Conservation (phyloP, 179 eudicot species). For the Camellia oleifera region DNA sequence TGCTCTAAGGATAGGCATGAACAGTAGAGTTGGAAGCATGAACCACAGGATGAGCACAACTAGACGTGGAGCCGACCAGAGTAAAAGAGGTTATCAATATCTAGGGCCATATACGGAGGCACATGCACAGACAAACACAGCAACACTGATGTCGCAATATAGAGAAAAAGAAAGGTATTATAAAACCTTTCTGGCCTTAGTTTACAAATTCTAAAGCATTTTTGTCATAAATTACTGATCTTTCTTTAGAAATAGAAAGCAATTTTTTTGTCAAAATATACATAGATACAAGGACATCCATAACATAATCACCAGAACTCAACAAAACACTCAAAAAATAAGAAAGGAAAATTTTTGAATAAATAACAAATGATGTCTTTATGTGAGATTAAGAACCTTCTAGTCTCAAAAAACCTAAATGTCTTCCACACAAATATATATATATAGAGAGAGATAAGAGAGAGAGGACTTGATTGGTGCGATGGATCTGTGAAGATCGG, state of each 20-base stretch:
- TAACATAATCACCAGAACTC: background rate
- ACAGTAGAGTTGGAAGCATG: no score
- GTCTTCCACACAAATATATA: background rate
- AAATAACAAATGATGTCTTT: background rate
- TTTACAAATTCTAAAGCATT: no score
- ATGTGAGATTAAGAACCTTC: background rate
- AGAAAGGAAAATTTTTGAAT: no score
- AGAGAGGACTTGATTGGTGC: conserved; percentile 67
- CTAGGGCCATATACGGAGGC: background rate
- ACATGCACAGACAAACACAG: background rate
- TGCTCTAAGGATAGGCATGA: no score
- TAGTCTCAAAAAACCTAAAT: no score
- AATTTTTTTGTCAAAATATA: background rate
- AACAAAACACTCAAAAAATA: background rate
- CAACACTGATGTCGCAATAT: background rate
- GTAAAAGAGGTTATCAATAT: background rate
- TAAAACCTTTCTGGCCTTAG: background rate
- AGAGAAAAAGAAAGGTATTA: background rate
- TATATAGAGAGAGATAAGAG: background rate
- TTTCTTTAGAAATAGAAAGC: no score
- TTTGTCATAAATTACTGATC: no score
- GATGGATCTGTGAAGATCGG: background rate
- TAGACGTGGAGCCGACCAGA: no score
- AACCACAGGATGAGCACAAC: no score
- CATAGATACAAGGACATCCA: background rate